Percentiles rank a stretch among this genome's conserved stretches.
Evolutionary conservation across 306 rosid species (phyloP).

Genomic region (Ormosia semicastrata): DNA sequence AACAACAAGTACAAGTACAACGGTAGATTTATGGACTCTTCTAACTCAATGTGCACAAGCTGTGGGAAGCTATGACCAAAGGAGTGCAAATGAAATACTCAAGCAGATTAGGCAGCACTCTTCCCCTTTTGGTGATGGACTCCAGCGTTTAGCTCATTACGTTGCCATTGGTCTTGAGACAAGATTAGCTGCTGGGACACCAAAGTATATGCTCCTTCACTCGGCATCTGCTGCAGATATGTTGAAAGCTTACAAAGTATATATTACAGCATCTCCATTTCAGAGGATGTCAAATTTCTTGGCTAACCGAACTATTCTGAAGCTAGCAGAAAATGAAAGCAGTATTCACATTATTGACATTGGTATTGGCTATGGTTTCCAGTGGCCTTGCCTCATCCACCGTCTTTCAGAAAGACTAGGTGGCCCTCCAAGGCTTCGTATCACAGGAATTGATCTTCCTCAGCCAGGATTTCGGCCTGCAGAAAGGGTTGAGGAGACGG

Average conservation of each 20-base stretch:
- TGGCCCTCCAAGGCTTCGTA: constrained; percentile 67
- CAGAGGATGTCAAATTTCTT: constrained; percentile 51
- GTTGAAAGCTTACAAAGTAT: constrained; percentile 59
- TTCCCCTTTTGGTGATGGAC: constrained; percentile 64
- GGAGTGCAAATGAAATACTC: constrained; percentile 53
- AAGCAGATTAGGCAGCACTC: constrained; percentile 63
- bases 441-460: constrained; percentile 75
- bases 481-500: constrained; percentile 69
- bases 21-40: constrained; percentile 63
- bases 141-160: constrained; percentile 72
- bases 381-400: constrained; percentile 84
- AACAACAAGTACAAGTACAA: neutral
- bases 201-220: constrained; percentile 25
- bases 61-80: constrained; percentile 62
- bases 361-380: constrained; percentile 76
- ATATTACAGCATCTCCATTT: constrained; percentile 63
- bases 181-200: constrained; percentile 53
- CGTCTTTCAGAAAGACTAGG: constrained; percentile 56
- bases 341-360: constrained; percentile 68
- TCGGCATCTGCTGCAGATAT: constrained; percentile 49
- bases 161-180: constrained; percentile 65
- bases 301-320: constrained; percentile 58
- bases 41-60: constrained; percentile 77
- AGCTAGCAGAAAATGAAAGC: constrained; percentile 36
- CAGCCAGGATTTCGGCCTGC: constrained; percentile 77